Percentiles rank a stretch among this genome's conserved stretches.
Conservation (phyloP, 163 green algal genomes). For the Scenedesmus sp. region DNA sequence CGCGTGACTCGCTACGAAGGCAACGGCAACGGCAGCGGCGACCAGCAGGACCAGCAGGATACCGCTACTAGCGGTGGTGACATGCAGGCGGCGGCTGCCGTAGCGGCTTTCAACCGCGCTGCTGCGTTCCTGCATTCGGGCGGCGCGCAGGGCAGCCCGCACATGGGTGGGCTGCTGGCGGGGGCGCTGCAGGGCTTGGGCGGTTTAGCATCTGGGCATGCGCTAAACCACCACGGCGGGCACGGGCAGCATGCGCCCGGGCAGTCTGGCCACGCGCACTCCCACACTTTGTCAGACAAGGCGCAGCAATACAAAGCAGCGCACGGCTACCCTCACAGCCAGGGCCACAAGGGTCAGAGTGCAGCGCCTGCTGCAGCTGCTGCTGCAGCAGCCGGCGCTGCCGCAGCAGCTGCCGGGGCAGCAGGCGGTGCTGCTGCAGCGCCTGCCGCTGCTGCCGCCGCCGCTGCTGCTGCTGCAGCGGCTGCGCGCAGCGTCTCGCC, state of each 20-base stretch:
- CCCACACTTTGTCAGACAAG: not conserved
- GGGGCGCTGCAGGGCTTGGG: constrained; percentile 17
- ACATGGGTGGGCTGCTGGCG: not conserved
- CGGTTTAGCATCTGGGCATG: not conserved
- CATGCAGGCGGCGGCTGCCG: constrained; percentile 14
- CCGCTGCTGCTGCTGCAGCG: not conserved
- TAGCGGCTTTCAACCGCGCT: constrained; percentile 28
- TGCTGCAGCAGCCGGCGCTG: not conserved
- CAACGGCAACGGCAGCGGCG: constrained; percentile 39
- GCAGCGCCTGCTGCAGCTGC: constrained; percentile 6
- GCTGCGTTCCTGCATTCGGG: constrained; percentile 7
- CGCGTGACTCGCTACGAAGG: constrained; percentile 51
- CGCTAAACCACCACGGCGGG: not conserved
- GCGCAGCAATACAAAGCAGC: not conserved
- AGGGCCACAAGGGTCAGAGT: not conserved
- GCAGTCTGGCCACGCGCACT: not conserved
- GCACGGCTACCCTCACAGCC: not conserved
- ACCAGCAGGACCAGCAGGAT: constrained; percentile 56
- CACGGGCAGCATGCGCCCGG: not conserved
- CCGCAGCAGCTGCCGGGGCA: not conserved
- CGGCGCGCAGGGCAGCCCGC: not conserved
- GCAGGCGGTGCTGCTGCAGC: not conserved
- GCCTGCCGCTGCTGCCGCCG: constrained; percentile 3
- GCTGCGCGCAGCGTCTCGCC: not conserved
- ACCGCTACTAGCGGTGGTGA: constrained; percentile 59